Evolutionary conservation across 163 green algal species (phyloP), one percentile per base, ranked within the genome.

Genomic region (Picocystis sp.): DNA sequence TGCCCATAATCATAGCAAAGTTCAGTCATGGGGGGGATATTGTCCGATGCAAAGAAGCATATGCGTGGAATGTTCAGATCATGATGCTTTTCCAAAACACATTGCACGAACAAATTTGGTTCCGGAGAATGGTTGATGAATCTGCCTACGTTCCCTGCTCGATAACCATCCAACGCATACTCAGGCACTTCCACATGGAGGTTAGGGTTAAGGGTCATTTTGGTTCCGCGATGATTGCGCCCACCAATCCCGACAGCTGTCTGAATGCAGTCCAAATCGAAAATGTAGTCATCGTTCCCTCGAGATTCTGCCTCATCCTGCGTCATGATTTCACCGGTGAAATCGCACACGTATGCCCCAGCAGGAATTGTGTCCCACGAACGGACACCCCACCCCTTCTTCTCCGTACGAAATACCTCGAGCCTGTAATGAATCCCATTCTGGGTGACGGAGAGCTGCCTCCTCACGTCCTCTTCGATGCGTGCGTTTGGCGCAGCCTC

Each of bases 41-140:
- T 21, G 6, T 57, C 29, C 29, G 29, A 38, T 38, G 71, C 64
- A 55, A 76, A 81, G 17, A 81, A 45, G n/a, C 45, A 60, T 15
- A 78, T 68, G 3, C 29, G 41, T 50, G 59, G 42, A 25, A 61
- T 52, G 22, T 63, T 29, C 10, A 12, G 10, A 49, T 81, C 67
- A 8, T 64, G 59, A 56, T 81, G 71, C 8, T 46, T 45, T 1
- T n/a, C 19, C 50, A 46, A 81, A 35, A 23, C 45, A 56, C 63
- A 74, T 56, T 81, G 67, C 13, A 77, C 54, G 5, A 71, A 82
- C 43, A 70, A 53, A 56, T 80, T 82, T 43, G 74, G 66, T 0
- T 70, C 51, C 56, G 72, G 81, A 42, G 45, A 65, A 64, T 82
- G 74, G 60, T 82, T 82, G 49, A 82, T 61, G 52, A 75, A 82